These are phyloP conservation scores for Escallonia herrerae DNA, from an alignment of 129 eudicot genomes.

Conservation along the genomic window DNA sequence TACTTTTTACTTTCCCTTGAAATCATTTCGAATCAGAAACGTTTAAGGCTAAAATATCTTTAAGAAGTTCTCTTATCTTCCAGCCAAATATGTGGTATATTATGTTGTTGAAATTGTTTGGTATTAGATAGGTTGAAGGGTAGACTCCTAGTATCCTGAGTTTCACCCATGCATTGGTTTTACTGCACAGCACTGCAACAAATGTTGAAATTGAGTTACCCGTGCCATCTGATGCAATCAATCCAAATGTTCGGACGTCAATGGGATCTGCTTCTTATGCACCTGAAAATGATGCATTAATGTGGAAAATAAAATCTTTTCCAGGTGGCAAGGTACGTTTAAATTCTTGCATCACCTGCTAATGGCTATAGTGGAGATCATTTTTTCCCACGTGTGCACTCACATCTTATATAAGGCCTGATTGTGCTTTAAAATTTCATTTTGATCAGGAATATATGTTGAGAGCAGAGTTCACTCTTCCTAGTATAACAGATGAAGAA, in stretches of 20 bases:
- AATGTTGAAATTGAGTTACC: slow-evolving; percentile 97
- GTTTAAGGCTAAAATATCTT: no score
- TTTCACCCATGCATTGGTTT: slow-evolving; percentile 9
- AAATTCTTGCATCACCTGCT: neutral
- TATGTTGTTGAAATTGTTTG: no score
- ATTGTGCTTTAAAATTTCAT: neutral
- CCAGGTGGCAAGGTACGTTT: slow-evolving; percentile 93
- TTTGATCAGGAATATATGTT: slow-evolving; percentile 83
- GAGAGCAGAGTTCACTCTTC: slow-evolving; percentile 92
- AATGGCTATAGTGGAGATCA: neutral
- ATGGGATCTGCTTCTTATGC: slow-evolving; percentile 97
- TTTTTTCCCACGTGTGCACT: neutral
- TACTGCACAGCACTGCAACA: slow-evolving; percentile 77
- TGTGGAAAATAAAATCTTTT: slow-evolving; percentile 96
- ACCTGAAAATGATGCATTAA: slow-evolving; percentile 89
- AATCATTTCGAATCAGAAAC: neutral
- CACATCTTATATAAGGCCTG: neutral
- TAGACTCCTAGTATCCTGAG: neutral
- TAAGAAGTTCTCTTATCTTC: no score
- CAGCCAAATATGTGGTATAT: no score
- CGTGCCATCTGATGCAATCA: slow-evolving; percentile 85
- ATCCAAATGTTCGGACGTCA: slow-evolving; percentile 88
- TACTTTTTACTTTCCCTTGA: neutral
- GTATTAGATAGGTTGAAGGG: no score
- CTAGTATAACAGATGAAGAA: slow-evolving; percentile 79